These are phyloP conservation scores for Phytophthora tentaculata DNA, from an alignment of 352 stramenopile genomes.

Conservation along the genomic window DNA sequence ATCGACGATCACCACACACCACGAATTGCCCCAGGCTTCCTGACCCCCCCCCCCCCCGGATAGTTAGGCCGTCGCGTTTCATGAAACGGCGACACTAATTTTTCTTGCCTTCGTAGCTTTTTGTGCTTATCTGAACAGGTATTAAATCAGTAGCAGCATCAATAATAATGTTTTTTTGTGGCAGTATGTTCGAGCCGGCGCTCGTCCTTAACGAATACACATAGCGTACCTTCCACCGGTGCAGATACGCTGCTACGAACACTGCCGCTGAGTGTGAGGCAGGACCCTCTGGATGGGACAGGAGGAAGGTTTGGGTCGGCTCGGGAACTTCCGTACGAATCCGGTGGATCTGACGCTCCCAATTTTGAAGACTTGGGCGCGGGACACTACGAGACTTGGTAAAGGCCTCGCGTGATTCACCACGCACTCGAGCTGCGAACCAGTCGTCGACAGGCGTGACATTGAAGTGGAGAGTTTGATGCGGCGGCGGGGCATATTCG, in stretches of 20 bases:
- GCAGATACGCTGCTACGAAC: neutral
- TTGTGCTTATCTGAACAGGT: neutral
- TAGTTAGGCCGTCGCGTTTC: too few relatives aligned
- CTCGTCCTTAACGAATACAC: neutral
- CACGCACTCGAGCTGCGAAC: neutral
- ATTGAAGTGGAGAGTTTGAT: neutral
- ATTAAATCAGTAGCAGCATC: neutral
- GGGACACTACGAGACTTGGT: neutral
- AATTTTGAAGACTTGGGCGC: neutral
- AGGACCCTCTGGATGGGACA: neutral
- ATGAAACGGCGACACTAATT: too few relatives aligned
- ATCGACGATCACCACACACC: neutral
- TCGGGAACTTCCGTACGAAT: neutral
- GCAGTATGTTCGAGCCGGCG: neutral
- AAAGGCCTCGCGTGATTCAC: neutral
- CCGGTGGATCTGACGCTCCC: neutral
- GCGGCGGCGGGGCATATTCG: neutral
- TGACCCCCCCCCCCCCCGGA: too few relatives aligned
- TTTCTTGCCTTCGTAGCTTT: too few relatives aligned
- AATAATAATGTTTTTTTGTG: neutral
- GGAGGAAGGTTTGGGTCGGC: neutral
- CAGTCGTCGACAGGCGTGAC: neutral
- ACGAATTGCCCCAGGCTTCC: neutral
- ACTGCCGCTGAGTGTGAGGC: neutral
- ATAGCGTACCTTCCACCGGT: neutral